Evolutionary conservation across 2,329 filamentous ascomycete genomes (phyloP), one percentile per base, ranked within the genome.

Genomic region (Aspergillus uvarum): DNA sequence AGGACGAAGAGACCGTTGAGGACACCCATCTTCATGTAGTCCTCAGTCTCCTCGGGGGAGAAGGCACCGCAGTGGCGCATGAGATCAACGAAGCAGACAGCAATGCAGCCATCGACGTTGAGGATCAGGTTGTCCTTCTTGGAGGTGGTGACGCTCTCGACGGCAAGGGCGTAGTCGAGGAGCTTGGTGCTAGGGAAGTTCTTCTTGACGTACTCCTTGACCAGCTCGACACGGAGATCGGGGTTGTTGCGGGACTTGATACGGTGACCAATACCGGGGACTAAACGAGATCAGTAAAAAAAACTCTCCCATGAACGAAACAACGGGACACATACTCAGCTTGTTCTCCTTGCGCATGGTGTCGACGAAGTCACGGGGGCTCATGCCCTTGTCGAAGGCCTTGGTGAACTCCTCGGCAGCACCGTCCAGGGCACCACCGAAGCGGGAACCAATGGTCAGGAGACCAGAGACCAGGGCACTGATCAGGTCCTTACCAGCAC

Each of bases 91-190:
- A 99, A 99, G 89, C 93, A 97, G 77, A 99, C 95, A 68, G 95
- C 95, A 74, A 99, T 90, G 79, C 92, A 96, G 72, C 95, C 95
- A 76, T 98, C 95, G 61, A 99, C 95, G 85, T 99, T 99, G 74
- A 99, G 89, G 72, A 99, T 99, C 70, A 99, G 87, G 86, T 98
- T 99, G 83, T 99, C 95, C 87, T 99, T 99, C 91, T 99, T 99
- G 67, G 92, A 97, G 54, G 95, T 99, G 58, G 95, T 99, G 67
- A 99, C 95, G 11, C 90, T 91, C 87, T 99, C 95, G 69, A 99
- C 95, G 51, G 95, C 95, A 75, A 99, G 87, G 68, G 95, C 95
- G 79, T 97, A 99, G 83, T 99, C 95, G 77, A 99, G 92, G 76
- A 98, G 88, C 87, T 98, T 98, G 86, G 91, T 92, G 83, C 83